Percentiles rank a stretch among this genome's conserved stretches.
Conservation (phyloP, 768 basidiomycete species). For the Tricholoma terreum region DNA sequence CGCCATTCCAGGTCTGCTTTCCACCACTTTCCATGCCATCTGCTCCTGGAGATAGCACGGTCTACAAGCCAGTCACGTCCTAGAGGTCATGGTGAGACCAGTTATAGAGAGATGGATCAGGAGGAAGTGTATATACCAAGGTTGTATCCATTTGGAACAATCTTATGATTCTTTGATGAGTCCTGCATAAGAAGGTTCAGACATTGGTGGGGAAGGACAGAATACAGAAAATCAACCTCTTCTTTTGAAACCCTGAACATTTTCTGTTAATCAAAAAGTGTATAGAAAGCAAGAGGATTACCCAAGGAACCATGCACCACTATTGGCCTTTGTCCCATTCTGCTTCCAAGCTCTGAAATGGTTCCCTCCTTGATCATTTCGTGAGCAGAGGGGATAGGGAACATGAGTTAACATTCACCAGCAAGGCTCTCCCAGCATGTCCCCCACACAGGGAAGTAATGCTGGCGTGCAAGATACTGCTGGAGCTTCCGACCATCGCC, state of each 20-base stretch:
- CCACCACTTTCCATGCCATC: slow-evolving; percentile 71
- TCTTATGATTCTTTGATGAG: slow-evolving; percentile 65
- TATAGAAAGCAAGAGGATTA: slow-evolving; percentile 29
- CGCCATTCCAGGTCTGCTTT: slow-evolving; percentile 75
- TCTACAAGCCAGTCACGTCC: slow-evolving; percentile 79
- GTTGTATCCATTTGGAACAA: slow-evolving; percentile 79
- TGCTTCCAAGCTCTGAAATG: slow-evolving; percentile 91
- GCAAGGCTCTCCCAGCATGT: slow-evolving; percentile 87
- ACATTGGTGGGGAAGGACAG: slow-evolving; percentile 1
- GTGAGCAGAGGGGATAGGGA: not conserved
- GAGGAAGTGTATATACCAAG: slow-evolving; percentile 26
- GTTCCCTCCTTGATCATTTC: slow-evolving; percentile 57
- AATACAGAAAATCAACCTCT: slow-evolving; percentile 33
- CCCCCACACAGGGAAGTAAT: slow-evolving; percentile 75
- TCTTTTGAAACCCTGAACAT: slow-evolving; percentile 68
- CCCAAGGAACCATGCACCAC: slow-evolving; percentile 86
- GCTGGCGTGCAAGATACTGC: slow-evolving; percentile 71
- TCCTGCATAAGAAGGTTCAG: slow-evolving; percentile 31
- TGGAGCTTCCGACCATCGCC: slow-evolving; percentile 70
- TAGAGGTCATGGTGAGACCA: not conserved
- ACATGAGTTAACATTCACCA: slow-evolving; percentile 32
- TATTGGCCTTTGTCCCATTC: slow-evolving; percentile 69
- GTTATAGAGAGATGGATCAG: not conserved
- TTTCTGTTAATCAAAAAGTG: not conserved
- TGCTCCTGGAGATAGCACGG: slow-evolving; percentile 55